Percentiles rank a stretch among this genome's conserved stretches.
Evolutionary conservation across 2,329 filamentous ascomycete species (phyloP).

Genomic region (Teratosphaeria zuluensis): DNA sequence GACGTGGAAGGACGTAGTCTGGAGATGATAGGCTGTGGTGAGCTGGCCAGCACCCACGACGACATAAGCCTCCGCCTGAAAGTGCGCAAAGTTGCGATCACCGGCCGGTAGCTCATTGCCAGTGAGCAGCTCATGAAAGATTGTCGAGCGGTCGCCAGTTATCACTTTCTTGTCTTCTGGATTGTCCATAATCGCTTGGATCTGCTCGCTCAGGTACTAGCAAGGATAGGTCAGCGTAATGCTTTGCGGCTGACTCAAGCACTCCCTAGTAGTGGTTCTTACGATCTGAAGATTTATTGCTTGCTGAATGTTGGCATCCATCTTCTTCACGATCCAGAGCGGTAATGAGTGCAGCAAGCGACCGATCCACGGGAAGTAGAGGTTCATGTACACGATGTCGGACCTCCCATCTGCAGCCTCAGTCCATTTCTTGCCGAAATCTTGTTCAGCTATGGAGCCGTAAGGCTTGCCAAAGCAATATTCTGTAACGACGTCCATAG

Average conservation of each 20-base stretch:
- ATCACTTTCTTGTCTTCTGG: neutral
- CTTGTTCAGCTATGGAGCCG: neutral
- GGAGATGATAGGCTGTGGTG: constrained; percentile 34
- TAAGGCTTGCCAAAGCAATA: constrained; percentile 11
- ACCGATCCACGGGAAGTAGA: constrained; percentile 11
- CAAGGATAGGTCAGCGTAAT: neutral
- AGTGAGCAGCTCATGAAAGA: constrained; percentile 3
- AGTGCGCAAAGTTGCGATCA: constrained; percentile 25
- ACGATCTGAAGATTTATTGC: neutral
- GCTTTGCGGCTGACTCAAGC: no score
- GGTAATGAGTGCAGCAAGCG: constrained; percentile 30
- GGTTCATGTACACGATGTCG: constrained; percentile 2
- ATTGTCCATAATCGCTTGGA: neutral
- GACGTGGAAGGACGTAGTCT: constrained; percentile 32
- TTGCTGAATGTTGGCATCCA: neutral
- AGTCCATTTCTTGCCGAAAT: neutral
- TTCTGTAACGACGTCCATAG: constrained; percentile 28
- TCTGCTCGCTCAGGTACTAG: constrained; percentile 1
- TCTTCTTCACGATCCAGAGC: constrained; percentile 19
- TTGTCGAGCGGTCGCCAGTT: neutral
- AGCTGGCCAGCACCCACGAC: constrained; percentile 39
- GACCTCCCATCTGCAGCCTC: neutral
- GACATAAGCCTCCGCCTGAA: constrained; percentile 34
- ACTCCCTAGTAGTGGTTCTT: neutral
- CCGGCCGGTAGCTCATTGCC: constrained; percentile 12